Conservation (phyloP, 2,329 filamentous ascomycete genomes). For the Penicillium brevicompactum region DNA sequence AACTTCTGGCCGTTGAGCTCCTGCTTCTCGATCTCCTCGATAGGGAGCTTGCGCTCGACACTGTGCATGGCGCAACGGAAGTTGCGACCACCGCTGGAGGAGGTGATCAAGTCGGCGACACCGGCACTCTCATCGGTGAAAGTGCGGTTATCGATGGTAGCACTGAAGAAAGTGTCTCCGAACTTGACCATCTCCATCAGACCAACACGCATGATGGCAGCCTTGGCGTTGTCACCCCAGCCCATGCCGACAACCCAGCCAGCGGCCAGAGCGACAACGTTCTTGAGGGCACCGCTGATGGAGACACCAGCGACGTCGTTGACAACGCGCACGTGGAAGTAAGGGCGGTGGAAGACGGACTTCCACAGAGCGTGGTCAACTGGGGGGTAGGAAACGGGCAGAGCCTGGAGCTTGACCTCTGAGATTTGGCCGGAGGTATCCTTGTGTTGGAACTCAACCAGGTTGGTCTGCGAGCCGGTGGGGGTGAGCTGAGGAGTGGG, state of each 20-base stretch:
- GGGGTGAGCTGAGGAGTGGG: constrained; percentile 63
- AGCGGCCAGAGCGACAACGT: constrained; percentile 90
- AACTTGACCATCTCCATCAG: constrained; percentile 97
- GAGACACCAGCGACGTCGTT: constrained; percentile 96
- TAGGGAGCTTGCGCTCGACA: constrained; percentile 74
- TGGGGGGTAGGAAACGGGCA: constrained; percentile 81
- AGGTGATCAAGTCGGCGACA: constrained; percentile 93
- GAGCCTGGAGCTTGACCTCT: constrained; percentile 69
- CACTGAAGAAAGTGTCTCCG: constrained; percentile 86
- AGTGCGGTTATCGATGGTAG: constrained; percentile 77
- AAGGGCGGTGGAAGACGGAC: constrained; percentile 88
- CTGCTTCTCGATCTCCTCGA: constrained; percentile 83
- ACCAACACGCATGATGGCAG: constrained; percentile 96
- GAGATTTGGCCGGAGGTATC: constrained; percentile 69
- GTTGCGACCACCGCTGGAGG: constrained; percentile 88
- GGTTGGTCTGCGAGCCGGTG: constrained; percentile 53
- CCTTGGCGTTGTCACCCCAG: constrained; percentile 98
- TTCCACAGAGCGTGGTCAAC: constrained; percentile 83
- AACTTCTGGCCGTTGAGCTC: constrained; percentile 97
- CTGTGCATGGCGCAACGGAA: constrained; percentile 91
- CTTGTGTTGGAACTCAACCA: constrained; percentile 61
- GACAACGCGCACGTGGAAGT: constrained; percentile 96
- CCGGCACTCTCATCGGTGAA: constrained; percentile 98
- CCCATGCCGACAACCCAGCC: constrained; percentile 94
- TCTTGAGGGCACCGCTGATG: constrained; percentile 91